These are phyloP conservation scores for Protomyces arabidopsidicola DNA, from an alignment of 1,139 yeast species.

Conservation along the genomic window DNA sequence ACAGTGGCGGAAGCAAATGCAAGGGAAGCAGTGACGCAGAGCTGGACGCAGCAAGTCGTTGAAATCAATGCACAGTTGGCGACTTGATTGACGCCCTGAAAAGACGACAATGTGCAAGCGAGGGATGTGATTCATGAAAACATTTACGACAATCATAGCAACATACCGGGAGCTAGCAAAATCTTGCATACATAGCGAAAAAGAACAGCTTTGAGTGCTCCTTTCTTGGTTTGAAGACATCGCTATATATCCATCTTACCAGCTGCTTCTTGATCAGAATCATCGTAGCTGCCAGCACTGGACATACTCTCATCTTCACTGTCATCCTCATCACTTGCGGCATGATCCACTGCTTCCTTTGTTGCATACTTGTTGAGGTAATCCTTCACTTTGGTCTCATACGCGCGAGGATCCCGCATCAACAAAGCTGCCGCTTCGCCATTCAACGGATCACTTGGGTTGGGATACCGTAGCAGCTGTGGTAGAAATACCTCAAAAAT, in stretches of 20 bases:
- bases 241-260: slow-evolving; percentile 41
- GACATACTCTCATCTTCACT: slow-evolving; percentile 45
- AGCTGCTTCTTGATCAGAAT: slow-evolving; percentile 48
- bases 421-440: slow-evolving; percentile 84
- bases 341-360: slow-evolving; percentile 40
- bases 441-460: slow-evolving; percentile 89
- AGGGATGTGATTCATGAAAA: too few relatives aligned
- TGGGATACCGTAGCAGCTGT: slow-evolving; percentile 84
- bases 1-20: not conserved
- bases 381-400: slow-evolving; percentile 60
- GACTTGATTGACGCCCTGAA: too few relatives aligned
- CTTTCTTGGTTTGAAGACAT: too few relatives aligned
- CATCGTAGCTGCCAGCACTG: slow-evolving; percentile 44
- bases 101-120: too few relatives aligned
- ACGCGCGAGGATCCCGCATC: slow-evolving; percentile 63
- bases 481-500: slow-evolving; percentile 92
- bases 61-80: not conserved
- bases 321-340: slow-evolving; percentile 36
- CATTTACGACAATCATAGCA: not conserved
- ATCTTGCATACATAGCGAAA: too few relatives aligned
- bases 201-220: too few relatives aligned
- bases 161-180: too few relatives aligned
- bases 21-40: not conserved
- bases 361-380: slow-evolving; percentile 75
- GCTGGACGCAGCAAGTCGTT: not conserved